Conservation (phyloP, 805 yeast species). For the Soucietia sequanensis region DNA sequence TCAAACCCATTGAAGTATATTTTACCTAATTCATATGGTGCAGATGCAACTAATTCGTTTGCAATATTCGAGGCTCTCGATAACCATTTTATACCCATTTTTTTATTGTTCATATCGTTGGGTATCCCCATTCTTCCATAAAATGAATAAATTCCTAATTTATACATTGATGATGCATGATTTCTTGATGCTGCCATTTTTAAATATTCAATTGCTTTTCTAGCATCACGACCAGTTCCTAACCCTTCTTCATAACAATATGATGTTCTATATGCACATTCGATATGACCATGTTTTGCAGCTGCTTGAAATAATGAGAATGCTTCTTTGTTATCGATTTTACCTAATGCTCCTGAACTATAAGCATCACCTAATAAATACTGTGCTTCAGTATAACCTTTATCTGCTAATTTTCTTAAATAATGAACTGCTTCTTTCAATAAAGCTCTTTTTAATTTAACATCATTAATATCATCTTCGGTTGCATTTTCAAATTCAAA, state of each 20-base stretch:
- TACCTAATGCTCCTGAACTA: conserved; percentile 80
- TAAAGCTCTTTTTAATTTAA: conserved; percentile 49
- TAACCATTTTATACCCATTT: conserved; percentile 90
- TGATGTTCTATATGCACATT: conserved; percentile 88
- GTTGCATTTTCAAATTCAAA: conserved; percentile 14
- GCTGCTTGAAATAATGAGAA: conserved; percentile 78
- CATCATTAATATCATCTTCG: conserved; percentile 18
- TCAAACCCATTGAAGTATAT: conserved; percentile 80
- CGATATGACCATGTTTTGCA: conserved; percentile 91
- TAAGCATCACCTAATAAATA: conserved; percentile 89
- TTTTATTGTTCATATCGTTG: conserved; percentile 64
- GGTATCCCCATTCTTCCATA: conserved; percentile 82
- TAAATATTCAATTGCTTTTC: conserved; percentile 78
- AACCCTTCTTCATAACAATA: conserved; percentile 91
- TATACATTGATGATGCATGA: conserved; percentile 97
- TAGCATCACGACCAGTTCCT: conserved; percentile 86
- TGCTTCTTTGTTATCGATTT: conserved; percentile 75
- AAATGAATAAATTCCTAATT: conserved; percentile 83
- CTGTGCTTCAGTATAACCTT: conserved; percentile 87
- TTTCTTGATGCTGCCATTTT: conserved; percentile 86
- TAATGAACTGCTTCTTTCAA: conserved; percentile 76
- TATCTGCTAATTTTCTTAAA: conserved; percentile 68
- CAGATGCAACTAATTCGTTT: conserved; percentile 82
- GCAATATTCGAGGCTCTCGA: conserved; percentile 84
- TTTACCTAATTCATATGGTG: conserved; percentile 88